Evolutionary conservation across 345 rosid genomes (phyloP).

Genomic region (Euclidium syriacum): DNA sequence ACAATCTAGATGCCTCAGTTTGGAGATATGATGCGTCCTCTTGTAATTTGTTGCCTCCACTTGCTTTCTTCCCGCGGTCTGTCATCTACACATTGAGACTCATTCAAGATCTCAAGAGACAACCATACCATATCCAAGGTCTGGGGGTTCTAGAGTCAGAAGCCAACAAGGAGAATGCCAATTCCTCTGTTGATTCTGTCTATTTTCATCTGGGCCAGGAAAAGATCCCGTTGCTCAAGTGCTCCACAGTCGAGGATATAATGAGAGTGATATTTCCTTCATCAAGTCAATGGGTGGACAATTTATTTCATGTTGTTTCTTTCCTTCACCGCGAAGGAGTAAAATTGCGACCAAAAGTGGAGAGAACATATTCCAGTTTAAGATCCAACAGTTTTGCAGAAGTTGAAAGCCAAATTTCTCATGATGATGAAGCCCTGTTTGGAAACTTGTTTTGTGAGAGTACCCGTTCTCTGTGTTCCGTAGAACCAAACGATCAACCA

Average conservation of each 20-base stretch:
- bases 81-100: slow-evolving; percentile 58
- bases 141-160: slow-evolving; percentile 43
- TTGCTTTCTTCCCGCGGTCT: slow-evolving; percentile 73
- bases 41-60: slow-evolving; percentile 50
- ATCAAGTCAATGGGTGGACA: slow-evolving; percentile 75
- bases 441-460: slow-evolving; percentile 94
- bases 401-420: slow-evolving; percentile 67
- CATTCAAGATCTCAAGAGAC: slow-evolving; percentile 67
- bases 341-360: slow-evolving; percentile 64
- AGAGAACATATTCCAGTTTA: slow-evolving; percentile 53
- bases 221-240: slow-evolving; percentile 60
- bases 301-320: slow-evolving; percentile 56
- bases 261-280: slow-evolving; percentile 63
- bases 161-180: slow-evolving; percentile 27
- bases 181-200: slow-evolving; percentile 34
- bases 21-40: slow-evolving; percentile 66
- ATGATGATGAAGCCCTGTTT: slow-evolving; percentile 94
- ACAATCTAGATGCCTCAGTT: slow-evolving; percentile 56
- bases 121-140: slow-evolving; percentile 43
- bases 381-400: slow-evolving; percentile 61
- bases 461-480: slow-evolving; percentile 62
- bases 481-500: slow-evolving; percentile 69
- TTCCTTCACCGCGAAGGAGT: slow-evolving; percentile 80
- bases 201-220: slow-evolving; percentile 47
- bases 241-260: slow-evolving; percentile 55